Percentiles rank a stretch among this genome's conserved stretches.
Evolutionary conservation across 768 basidiomycete genomes (phyloP).

Genomic region (Tricholoma sp.): DNA sequence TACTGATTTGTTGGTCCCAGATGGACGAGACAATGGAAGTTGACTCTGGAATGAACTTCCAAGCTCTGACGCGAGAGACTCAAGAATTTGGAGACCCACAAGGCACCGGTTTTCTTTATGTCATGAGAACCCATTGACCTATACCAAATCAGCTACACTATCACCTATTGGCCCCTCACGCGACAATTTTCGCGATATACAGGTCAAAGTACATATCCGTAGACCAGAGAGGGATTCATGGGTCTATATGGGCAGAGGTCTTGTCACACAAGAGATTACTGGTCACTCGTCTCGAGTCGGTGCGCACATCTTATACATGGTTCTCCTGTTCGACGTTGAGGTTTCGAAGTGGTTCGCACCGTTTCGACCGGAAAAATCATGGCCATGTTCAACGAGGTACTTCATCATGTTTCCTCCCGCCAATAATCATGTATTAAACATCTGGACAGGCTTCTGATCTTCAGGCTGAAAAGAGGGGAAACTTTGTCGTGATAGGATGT

Average conservation of each 20-base stretch:
- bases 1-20: constrained; percentile 10
- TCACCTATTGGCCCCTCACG: constrained; percentile 29
- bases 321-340: constrained; percentile 1
- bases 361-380: constrained; percentile 63
- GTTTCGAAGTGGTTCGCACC: constrained; percentile 52
- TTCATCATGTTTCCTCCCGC: constrained; percentile 11
- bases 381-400: constrained; percentile 65
- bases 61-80: constrained; percentile 13
- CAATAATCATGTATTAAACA: background rate
- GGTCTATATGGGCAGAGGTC: constrained; percentile 74
- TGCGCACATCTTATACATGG: constrained; percentile 30
- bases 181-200: constrained; percentile 67
- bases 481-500: constrained; percentile 80
- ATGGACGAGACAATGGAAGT: constrained; percentile 44
- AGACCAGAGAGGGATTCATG: constrained; percentile 75
- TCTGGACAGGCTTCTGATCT: constrained; percentile 52
- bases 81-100: constrained; percentile 15
- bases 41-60: constrained; percentile 27
- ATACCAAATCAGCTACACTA: constrained; percentile 10
- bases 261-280: constrained; percentile 67
- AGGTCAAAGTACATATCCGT: constrained; percentile 82
- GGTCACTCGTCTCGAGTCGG: constrained; percentile 81
- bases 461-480: constrained; percentile 83
- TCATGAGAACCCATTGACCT: background rate
- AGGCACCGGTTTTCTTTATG: constrained; percentile 5